Conservation (phyloP, 2,329 filamentous ascomycete genomes). For the Pseudomassariella vexata region DNA sequence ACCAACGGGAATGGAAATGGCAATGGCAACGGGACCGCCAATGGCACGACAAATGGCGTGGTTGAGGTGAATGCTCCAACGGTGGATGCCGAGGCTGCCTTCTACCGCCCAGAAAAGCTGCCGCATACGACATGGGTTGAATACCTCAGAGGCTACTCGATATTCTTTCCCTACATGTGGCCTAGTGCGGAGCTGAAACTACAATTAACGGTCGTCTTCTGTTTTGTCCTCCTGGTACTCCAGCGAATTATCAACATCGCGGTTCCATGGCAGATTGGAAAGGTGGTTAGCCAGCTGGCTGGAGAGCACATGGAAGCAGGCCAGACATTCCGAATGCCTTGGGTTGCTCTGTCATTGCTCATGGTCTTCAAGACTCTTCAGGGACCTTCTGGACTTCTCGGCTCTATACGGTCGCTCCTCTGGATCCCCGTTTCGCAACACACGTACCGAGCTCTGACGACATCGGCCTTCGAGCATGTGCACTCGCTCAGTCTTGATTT, state of each 20-base stretch:
- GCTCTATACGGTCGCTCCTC: slow-evolving; percentile 72
- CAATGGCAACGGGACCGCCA: slow-evolving; percentile 28
- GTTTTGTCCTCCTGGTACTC: slow-evolving; percentile 71
- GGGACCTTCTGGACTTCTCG: slow-evolving; percentile 81
- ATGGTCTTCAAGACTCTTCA: slow-evolving; percentile 77
- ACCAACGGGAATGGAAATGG: slow-evolving; percentile 4
- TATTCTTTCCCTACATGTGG: slow-evolving; percentile 97
- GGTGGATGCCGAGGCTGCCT: slow-evolving; percentile 64
- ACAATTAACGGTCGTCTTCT: slow-evolving; percentile 73
- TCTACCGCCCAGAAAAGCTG: slow-evolving; percentile 81
- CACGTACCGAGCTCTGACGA: slow-evolving; percentile 89
- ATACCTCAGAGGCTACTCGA: slow-evolving; percentile 83
- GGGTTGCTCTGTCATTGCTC: slow-evolving; percentile 69
- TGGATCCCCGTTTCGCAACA: slow-evolving; percentile 98
- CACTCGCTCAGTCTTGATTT: slow-evolving; percentile 94
- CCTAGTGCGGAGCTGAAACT: slow-evolving; percentile 71
- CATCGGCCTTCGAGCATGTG: slow-evolving; percentile 94
- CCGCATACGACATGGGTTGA: slow-evolving; percentile 94
- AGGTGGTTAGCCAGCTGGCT: slow-evolving; percentile 67
- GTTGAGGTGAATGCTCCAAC: slow-evolving; percentile 16
- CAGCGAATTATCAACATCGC: slow-evolving; percentile 82
- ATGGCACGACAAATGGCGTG: slow-evolving; percentile 38
- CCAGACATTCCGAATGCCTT: slow-evolving; percentile 51
- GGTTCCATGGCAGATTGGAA: slow-evolving; percentile 76
- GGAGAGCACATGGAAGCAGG: slow-evolving; percentile 46